These are phyloP conservation scores for Mantamonas sphyraenae DNA, from an alignment of 78 protist genomes.

Conservation along the genomic window DNA sequence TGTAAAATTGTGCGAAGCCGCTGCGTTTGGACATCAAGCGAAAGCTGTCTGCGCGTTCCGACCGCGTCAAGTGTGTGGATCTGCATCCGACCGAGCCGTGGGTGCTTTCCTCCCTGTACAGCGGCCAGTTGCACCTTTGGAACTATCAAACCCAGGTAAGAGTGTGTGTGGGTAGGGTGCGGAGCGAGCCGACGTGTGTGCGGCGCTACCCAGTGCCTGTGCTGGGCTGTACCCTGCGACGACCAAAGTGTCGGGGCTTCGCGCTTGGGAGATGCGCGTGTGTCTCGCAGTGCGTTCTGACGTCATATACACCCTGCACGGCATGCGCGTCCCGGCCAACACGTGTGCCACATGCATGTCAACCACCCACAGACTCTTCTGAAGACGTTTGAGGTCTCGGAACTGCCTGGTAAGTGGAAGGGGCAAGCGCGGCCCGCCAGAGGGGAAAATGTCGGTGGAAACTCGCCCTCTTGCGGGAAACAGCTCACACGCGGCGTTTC, in stretches of 20 bases:
- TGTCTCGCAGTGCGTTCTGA: too few relatives aligned
- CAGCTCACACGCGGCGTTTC: too few relatives aligned
- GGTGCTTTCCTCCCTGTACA: constrained; percentile 83
- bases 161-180: background rate
- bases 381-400: constrained; percentile 85
- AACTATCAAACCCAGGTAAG: constrained; percentile 78
- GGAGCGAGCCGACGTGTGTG: background rate
- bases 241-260: too few relatives aligned
- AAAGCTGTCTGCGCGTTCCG: constrained; percentile 82
- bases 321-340: too few relatives aligned
- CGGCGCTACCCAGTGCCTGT: too few relatives aligned
- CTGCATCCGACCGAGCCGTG: constrained; percentile 96
- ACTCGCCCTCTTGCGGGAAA: too few relatives aligned
- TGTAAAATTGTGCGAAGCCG: background rate
- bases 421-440: background rate
- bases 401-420: constrained; percentile 42
- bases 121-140: constrained; percentile 89
- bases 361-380: constrained; percentile 59
- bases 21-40: constrained; percentile 36
- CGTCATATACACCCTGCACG: too few relatives aligned
- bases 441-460: too few relatives aligned
- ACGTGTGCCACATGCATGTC: too few relatives aligned
- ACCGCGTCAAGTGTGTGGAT: constrained; percentile 96
- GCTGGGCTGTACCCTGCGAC: too few relatives aligned
- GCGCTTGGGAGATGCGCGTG: too few relatives aligned